A percentile compares a stretch with the other conserved stretches of the same genome.
Conservation (phyloP, 805 yeast species). For the Ogataea pignaliae region DNA sequence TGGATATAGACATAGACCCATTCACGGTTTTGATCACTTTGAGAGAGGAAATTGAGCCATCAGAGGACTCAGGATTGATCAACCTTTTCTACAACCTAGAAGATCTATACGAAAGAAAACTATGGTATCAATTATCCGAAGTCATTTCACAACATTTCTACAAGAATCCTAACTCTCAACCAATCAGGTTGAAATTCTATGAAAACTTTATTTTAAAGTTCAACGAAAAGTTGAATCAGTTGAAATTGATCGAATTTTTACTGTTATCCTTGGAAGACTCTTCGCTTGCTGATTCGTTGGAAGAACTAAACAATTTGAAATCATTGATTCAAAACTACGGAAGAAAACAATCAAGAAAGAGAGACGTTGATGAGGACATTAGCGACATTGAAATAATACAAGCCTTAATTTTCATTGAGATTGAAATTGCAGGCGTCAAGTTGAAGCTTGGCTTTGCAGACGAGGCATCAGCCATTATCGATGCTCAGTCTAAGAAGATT, state of each 20-base stretch:
- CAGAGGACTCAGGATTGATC: slow-evolving; percentile 42
- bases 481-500: slow-evolving; percentile 51
- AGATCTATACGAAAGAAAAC: slow-evolving; percentile 79
- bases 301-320: slow-evolving; percentile 41
- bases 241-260: slow-evolving; percentile 74
- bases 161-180: slow-evolving; percentile 44
- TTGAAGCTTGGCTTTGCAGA: slow-evolving; percentile 48
- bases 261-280: slow-evolving; percentile 44
- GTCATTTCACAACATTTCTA: slow-evolving; percentile 57
- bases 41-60: slow-evolving; percentile 58
- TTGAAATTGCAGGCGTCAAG: slow-evolving; percentile 73
- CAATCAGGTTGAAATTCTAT: slow-evolving; percentile 62
- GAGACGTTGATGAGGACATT: slow-evolving; percentile 26
- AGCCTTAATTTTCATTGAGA: slow-evolving; percentile 53
- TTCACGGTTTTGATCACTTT: slow-evolving; percentile 52
- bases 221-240: slow-evolving; percentile 67
- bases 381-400: slow-evolving; percentile 34
- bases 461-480: slow-evolving; percentile 66
- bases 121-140: slow-evolving; percentile 92
- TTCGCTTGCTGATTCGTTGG: slow-evolving; percentile 44
- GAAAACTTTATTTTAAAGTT: slow-evolving; percentile 66
- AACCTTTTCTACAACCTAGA: slow-evolving; percentile 67
- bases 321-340: slow-evolving; percentile 40
- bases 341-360: slow-evolving; percentile 27
- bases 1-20: slow-evolving; percentile 32